Percentiles rank a stretch among this genome's conserved stretches.
Conservation (phyloP, 306 rosid genomes). For the Datisca glomerata region DNA sequence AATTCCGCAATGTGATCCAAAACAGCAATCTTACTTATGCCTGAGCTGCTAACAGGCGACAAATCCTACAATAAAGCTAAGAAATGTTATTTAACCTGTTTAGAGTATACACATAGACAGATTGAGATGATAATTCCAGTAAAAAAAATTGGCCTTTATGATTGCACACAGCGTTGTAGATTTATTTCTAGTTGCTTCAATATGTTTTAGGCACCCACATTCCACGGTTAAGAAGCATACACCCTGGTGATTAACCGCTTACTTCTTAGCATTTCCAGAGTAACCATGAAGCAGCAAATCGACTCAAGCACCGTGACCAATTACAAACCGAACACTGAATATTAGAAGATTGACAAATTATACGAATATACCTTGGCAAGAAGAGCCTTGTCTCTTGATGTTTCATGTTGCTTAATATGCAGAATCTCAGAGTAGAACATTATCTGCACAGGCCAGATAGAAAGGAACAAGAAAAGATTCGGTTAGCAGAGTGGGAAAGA, state of each 20-base stretch:
- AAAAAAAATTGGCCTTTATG: not conserved
- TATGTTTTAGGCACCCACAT: no score
- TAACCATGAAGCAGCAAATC: not conserved
- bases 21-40: conserved; percentile 16
- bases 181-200: no score
- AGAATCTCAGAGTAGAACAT: conserved; percentile 47
- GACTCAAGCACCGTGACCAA: not conserved
- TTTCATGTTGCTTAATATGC: conserved; percentile 43
- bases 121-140: not conserved
- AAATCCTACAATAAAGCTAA: conserved; percentile 23
- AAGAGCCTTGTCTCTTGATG: conserved; percentile 24
- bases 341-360: no score
- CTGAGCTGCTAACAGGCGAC: conserved; percentile 20
- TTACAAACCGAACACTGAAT: conserved; percentile 6
- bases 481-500: not conserved
- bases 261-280: no score
- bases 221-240: no score
- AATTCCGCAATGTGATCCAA: conserved; percentile 42
- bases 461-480: conserved; percentile 1
- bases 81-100: not conserved
- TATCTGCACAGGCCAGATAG: conserved; percentile 31
- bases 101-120: not conserved
- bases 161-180: not conserved
- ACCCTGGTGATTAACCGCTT: no score
- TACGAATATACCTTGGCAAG: conserved; percentile 36